Conservation (phyloP, 495 filamentous ascomycete species). For the Penicilliopsis zonata region DNA sequence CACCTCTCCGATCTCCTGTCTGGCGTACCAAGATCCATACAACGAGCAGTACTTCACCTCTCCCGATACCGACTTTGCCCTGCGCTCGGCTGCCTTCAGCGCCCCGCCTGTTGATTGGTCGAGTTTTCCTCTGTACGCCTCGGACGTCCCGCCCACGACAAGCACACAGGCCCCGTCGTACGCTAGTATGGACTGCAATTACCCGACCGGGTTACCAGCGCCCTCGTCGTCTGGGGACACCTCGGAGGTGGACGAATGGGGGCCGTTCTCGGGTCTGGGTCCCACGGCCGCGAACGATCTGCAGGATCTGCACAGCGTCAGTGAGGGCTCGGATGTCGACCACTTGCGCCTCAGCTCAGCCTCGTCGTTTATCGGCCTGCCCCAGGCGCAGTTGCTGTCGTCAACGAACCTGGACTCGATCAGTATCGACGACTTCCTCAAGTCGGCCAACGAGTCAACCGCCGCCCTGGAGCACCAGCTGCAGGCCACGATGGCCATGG, state of each 20-base stretch:
- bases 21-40: conserved; percentile 32
- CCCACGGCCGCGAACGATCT: conserved; percentile 20
- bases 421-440: conserved; percentile 53
- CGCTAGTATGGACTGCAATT: conserved; percentile 51
- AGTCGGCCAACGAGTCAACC: conserved; percentile 35
- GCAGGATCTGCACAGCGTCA: conserved; percentile 36
- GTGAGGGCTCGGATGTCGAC: conserved; percentile 43
- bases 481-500: conserved; percentile 30
- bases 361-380: conserved; percentile 40
- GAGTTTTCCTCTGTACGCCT: conserved; percentile 49
- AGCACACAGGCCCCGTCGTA: conserved; percentile 63
- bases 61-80: conserved; percentile 51
- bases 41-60: conserved; percentile 30
- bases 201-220: conserved; percentile 33
- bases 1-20: conserved; percentile 26
- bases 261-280: conserved; percentile 25
- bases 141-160: conserved; percentile 45
- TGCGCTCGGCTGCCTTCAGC: conserved; percentile 53
- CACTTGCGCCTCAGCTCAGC: conserved; percentile 40
- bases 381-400: conserved; percentile 38
- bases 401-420: conserved; percentile 43
- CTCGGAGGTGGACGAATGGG: conserved; percentile 60
- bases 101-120: conserved; percentile 64
- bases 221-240: conserved; percentile 68
- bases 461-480: conserved; percentile 35